These are phyloP conservation scores for Mycosarcoma maydis DNA, from an alignment of 1,284 basidiomycete species.

Conservation along the genomic window DNA sequence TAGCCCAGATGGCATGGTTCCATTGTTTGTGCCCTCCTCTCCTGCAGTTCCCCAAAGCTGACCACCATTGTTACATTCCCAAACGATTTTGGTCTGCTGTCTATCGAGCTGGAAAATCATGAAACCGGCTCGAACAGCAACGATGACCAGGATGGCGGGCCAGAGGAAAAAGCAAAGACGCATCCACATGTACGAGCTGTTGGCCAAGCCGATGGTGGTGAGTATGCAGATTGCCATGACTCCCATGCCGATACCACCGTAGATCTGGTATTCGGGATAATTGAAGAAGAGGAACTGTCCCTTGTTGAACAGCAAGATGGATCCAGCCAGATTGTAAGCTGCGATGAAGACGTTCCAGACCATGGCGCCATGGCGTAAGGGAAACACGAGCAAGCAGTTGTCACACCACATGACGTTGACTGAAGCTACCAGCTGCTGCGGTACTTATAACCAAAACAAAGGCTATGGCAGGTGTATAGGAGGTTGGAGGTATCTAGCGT, in stretches of 20 bases:
- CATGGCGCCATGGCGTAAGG: constrained; percentile 73
- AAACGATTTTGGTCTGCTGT: constrained; percentile 72
- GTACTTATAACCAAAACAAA: neutral
- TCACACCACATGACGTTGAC: constrained; percentile 51
- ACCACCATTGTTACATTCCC: constrained; percentile 79
- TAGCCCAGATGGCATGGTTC: constrained; percentile 72
- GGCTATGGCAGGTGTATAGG: neutral
- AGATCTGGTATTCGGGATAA: constrained; percentile 76
- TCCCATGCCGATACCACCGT: constrained; percentile 76
- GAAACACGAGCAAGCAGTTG: constrained; percentile 58
- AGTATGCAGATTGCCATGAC: constrained; percentile 73
- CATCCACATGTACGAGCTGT: constrained; percentile 78
- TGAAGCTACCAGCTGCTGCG: neutral
- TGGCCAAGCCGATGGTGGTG: constrained; percentile 75
- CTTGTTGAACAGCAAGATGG: constrained; percentile 74
- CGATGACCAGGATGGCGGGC: constrained; percentile 77
- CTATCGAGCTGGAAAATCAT: constrained; percentile 71
- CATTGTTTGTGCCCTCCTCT: constrained; percentile 68
- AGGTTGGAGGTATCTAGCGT: neutral
- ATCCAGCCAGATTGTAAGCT: constrained; percentile 76
- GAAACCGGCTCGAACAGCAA: constrained; percentile 75
- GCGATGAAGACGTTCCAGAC: constrained; percentile 77
- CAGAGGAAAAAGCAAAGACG: constrained; percentile 77
- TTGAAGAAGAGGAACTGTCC: constrained; percentile 78
- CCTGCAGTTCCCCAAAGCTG: constrained; percentile 74